A percentile compares a stretch with the other conserved stretches of the same genome.
Evolutionary conservation across 345 rosid species (phyloP).

Genomic region (Hibiscus mutabilis): DNA sequence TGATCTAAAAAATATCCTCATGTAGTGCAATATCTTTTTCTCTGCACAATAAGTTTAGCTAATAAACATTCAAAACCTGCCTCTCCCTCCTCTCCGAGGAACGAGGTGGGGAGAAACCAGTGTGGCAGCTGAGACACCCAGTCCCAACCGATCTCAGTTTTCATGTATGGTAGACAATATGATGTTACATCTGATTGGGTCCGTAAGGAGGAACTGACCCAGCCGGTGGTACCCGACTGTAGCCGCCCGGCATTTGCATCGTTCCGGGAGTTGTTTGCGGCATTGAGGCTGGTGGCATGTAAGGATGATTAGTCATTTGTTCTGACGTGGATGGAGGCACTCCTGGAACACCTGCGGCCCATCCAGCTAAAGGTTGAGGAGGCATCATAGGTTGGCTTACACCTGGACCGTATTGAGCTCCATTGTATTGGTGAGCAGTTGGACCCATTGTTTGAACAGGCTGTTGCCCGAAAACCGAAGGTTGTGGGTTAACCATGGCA

Average conservation of each 20-base stretch:
- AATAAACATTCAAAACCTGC: neutral
- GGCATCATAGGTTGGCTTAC: constrained; percentile 37
- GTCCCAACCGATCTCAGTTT: neutral
- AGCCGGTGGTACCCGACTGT: constrained; percentile 26
- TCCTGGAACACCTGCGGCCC: constrained; percentile 44
- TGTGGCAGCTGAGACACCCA: neutral
- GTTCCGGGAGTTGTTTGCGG: constrained; percentile 55
- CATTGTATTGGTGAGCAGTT: constrained; percentile 38
- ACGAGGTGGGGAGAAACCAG: too few species aligned
- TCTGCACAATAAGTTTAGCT: neutral
- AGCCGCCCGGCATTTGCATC: constrained; percentile 45
- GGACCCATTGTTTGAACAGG: constrained; percentile 36
- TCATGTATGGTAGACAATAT: neutral
- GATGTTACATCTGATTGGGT: constrained; percentile 36
- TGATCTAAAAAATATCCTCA: neutral
- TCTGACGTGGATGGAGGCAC: constrained; percentile 42
- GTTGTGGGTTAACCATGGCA: constrained; percentile 40
- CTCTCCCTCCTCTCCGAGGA: neutral
- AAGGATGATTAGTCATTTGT: constrained; percentile 48
- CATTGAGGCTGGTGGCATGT: constrained; percentile 43
- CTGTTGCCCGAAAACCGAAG: constrained; percentile 64
- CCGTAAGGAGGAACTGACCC: constrained; percentile 38
- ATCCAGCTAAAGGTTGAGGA: constrained; percentile 44
- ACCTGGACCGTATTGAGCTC: constrained; percentile 30
- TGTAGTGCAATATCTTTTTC: neutral